Base-by-base conservation (phyloP, 352 stramenopile species). In the Phytophthora uliginosa region DNA sequence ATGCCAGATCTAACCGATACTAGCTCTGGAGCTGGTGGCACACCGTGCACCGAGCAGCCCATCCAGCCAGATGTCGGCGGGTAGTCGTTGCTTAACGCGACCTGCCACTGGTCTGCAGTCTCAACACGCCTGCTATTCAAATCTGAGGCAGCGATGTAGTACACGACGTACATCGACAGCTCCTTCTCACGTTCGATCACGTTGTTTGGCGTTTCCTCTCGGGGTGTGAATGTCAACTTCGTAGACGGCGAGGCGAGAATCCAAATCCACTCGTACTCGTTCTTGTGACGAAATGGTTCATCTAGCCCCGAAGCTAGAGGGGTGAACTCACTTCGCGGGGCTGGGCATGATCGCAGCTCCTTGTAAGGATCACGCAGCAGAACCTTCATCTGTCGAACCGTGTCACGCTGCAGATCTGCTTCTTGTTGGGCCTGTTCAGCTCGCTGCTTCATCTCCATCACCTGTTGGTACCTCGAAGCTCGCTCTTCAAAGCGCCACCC, bases 401-500 rank as follows among this genome's bases (percentile, higher is more conserved):
- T 59, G 18, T 76, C 53, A 0, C 63, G 72, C 48, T 89, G 69
- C 15, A 78, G 69, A n/a, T 89, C 78, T 17, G 86, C 84, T 36
- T 83, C 47, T 18, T 77, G 61, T 8, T 85, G 73, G 2, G 82
- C 68, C 5, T 69, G 68, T 3, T 91, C 86, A 0, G 84, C 86
- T 26, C 80, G 63, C 56, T 78, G 81, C 42, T 89, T 91, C 22
- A 79, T 62, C 20, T 89, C 79, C 66, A 90, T 77, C 24, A 91
- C 74, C 24, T 84, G 66, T 50, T 88, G 72, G 52, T 90, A 91
- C 12, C 84, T 79, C 4, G 42, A 69, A 2, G 86, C 69, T 2
- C 85, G 82, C 57, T 92, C 85, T 36, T 92, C 86, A 64, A 92
- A 94, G 54, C 54, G 72, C 85, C 86, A 93, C 7, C 65, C 80